Conservation (phyloP, 306 rosid species). For the Malus asiatica region DNA sequence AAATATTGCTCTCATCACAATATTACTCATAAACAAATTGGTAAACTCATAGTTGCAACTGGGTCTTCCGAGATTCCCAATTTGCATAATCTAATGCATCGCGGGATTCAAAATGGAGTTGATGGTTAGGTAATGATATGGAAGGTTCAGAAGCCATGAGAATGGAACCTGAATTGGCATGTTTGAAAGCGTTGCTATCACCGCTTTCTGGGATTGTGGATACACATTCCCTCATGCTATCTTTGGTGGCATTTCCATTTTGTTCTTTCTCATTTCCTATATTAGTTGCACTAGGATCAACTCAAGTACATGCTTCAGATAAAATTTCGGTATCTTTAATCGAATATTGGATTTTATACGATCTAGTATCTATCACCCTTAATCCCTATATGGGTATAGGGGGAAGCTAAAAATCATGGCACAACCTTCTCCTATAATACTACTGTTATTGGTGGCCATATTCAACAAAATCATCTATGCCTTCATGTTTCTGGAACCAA, state of each 20-base stretch:
- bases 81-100: constrained; percentile 43
- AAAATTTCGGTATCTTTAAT: background rate
- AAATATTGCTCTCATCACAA: constrained; percentile 55
- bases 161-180: constrained; percentile 77
- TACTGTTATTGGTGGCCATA: constrained; percentile 62
- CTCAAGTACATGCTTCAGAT: background rate
- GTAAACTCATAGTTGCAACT: constrained; percentile 92
- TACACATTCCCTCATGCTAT: constrained; percentile 79
- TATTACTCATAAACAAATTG: constrained; percentile 64
- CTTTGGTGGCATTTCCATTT: constrained; percentile 57
- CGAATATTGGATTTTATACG: background rate
- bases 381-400: constrained; percentile 53
- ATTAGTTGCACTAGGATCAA: constrained; percentile 4
- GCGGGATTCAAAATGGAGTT: constrained; percentile 67
- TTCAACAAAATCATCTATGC: constrained; percentile 46
- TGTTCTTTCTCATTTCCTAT: constrained; percentile 10
- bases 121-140: constrained; percentile 52
- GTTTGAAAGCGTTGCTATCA: constrained; percentile 68
- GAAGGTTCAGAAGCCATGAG: constrained; percentile 69
- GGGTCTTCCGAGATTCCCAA: constrained; percentile 60
- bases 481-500: constrained; percentile 58
- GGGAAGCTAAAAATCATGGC: constrained; percentile 71
- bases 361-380: constrained; percentile 27
- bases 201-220: constrained; percentile 83
- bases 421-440: constrained; percentile 72